Percentiles rank a stretch among this genome's conserved stretches.
These are phyloP conservation scores for Chaetomium olivaceum DNA, from an alignment of 2,329 filamentous ascomycete species.

Conservation along the genomic window DNA sequence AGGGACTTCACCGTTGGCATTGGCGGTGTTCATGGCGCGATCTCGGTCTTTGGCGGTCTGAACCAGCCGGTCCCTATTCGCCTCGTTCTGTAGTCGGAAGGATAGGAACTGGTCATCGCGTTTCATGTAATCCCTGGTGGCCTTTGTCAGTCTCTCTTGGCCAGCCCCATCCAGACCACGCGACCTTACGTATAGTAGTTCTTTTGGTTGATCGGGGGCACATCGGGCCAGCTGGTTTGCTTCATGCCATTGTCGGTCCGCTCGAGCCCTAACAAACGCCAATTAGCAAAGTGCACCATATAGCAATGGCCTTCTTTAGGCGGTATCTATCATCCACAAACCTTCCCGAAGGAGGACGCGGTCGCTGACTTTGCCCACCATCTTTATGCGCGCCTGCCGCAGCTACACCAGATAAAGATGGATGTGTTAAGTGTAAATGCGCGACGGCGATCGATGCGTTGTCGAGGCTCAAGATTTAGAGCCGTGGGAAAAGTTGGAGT, in stretches of 20 bases:
- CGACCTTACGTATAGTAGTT: conserved; percentile 90
- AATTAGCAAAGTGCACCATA: conserved; percentile 24
- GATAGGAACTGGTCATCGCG: conserved; percentile 95
- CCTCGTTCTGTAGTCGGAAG: conserved; percentile 83
- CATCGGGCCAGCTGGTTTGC: conserved; percentile 88
- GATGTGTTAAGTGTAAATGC: neutral
- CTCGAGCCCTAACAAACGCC: conserved; percentile 64
- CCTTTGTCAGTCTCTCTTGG: conserved; percentile 27
- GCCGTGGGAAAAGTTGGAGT: neutral
- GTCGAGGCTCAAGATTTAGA: neutral
- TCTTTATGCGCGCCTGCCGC: conserved; percentile 35
- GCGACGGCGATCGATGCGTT: neutral
- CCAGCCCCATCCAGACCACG: neutral
- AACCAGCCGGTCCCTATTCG: conserved; percentile 78
- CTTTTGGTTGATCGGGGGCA: conserved; percentile 96
- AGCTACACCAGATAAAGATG: neutral
- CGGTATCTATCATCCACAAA: conserved; percentile 40
- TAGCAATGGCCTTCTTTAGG: too few relatives aligned
- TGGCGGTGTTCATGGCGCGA: conserved; percentile 75
- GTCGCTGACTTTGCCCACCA: conserved; percentile 67
- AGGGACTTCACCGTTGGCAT: conserved; percentile 67
- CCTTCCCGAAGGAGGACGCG: conserved; percentile 64
- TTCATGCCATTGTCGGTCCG: conserved; percentile 99
- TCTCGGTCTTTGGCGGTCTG: conserved; percentile 87
- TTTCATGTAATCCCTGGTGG: conserved; percentile 86